Conservation (phyloP, 495 filamentous ascomycete genomes). For the Xanthoparmelia taractica region DNA sequence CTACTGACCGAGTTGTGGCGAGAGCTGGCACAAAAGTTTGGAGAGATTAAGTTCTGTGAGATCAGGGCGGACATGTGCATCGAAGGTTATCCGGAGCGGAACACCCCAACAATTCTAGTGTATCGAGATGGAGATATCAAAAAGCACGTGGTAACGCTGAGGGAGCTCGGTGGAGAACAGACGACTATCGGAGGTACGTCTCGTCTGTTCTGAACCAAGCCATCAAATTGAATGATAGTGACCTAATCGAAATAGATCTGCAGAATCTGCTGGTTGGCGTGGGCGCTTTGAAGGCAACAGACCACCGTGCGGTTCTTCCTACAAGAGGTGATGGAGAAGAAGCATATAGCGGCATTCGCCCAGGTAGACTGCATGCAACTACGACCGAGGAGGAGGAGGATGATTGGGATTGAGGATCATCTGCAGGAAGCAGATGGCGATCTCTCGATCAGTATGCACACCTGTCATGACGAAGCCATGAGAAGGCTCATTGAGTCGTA, state of each 20-base stretch:
- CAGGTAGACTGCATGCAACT: conserved; percentile 35
- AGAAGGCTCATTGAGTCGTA: background rate
- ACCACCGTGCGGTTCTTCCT: conserved; percentile 60
- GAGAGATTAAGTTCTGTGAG: conserved; percentile 96
- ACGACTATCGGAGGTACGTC: conserved; percentile 56
- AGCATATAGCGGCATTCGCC: conserved; percentile 39
- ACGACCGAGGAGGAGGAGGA: conserved; percentile 58
- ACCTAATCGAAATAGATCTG: conserved; percentile 39
- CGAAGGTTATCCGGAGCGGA: conserved; percentile 88
- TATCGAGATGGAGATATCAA: conserved; percentile 89
- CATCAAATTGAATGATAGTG: conserved; percentile 1
- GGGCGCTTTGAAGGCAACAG: conserved; percentile 66
- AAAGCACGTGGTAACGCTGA: conserved; percentile 79
- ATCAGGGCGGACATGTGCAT: conserved; percentile 90
- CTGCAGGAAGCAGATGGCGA: background rate
- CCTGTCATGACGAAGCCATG: background rate
- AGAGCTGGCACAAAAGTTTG: conserved; percentile 70
- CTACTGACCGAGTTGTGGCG: conserved; percentile 82
- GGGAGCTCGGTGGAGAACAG: conserved; percentile 61
- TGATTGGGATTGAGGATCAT: conserved; percentile 62
- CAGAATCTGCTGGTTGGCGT: conserved; percentile 74
- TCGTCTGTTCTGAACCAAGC: conserved; percentile 7
- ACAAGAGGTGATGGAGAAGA: conserved; percentile 38
- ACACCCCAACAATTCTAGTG: conserved; percentile 88
- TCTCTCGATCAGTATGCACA: background rate